Evolutionary conservation across 1,139 yeast species (phyloP), one percentile per base, ranked within the genome.

Genomic region (Geotrichum bryndzae): DNA sequence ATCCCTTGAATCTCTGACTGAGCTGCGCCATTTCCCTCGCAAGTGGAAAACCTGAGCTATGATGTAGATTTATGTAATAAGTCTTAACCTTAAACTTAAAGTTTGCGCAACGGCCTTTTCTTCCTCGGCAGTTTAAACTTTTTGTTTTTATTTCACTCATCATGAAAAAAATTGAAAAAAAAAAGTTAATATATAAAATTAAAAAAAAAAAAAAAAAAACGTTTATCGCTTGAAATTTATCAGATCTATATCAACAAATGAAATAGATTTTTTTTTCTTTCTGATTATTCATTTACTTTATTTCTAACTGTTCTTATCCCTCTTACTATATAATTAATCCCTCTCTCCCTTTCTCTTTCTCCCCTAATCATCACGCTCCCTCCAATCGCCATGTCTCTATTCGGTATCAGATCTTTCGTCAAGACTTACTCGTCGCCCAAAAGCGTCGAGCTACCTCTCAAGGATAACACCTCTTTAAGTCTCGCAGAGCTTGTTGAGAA

Each of bases 401-500:
- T 62, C 33, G 64, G 64, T 13, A 41, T 62, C 33, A 58, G 62
- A 35, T 59, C 62, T 4, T 59, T 27, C 27, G 62, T 62, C 22
- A 35, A 57, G n/a, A 59, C 61, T 45, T 55, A 54, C 29, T 57
- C 60, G 15, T 41, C 62, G 8, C 51, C 57, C 11, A n/a, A 63
- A 15, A 66, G 71, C 4, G 79, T 80, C n/a, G 67, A 73, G 35
- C 70, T 84, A n/a, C 75, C 77, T 0, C 66, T 80, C 57, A 64
- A 60, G 31, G 48, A 29, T 35, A 64, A 52, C 54, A 23, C 62
- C 64, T 63, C 73, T 22, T 72, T 77, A 33, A 70, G 79, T 8
- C 72, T 79, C 31, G 68, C 73, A 48, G 74, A 79, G 50, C 76
- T 85, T 25, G 75, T 84, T 10, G 69, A 74, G 51, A 67, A 76